Evolutionary conservation across 2,329 filamentous ascomycete genomes (phyloP).

Genomic region (Trichoderma sp.): DNA sequence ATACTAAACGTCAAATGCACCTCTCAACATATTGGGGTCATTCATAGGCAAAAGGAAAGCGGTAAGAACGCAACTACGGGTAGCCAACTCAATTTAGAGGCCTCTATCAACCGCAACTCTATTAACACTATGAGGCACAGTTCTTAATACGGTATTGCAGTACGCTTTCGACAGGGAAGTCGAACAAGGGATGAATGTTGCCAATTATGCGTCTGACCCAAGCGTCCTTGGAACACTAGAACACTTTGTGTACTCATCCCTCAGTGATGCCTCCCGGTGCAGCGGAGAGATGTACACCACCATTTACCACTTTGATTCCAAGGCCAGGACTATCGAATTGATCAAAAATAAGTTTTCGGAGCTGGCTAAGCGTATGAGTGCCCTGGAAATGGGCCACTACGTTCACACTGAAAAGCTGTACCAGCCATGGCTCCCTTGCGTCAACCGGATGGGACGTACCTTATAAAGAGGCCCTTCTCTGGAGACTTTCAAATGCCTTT

Average conservation of each 20-base stretch:
- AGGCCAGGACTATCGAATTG: too few species aligned
- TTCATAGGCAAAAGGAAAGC: background rate
- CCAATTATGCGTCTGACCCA: too few species aligned
- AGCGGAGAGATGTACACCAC: too few species aligned
- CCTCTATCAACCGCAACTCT: background rate
- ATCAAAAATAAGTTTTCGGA: background rate
- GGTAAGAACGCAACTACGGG: background rate
- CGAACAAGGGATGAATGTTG: too few species aligned
- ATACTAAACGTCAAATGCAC: background rate
- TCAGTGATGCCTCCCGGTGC: too few species aligned
- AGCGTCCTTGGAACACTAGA: too few species aligned
- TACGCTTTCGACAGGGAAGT: too few species aligned
- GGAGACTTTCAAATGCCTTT: too few species aligned
- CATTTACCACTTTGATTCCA: too few species aligned
- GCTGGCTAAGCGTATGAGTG: background rate
- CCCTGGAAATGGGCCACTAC: conserved; percentile 2
- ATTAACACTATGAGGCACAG: background rate
- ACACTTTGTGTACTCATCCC: too few species aligned
- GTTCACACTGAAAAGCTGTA: background rate
- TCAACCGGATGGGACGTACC: too few species aligned
- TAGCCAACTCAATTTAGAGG: background rate
- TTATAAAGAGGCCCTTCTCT: too few species aligned
- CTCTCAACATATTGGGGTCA: background rate
- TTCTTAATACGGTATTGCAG: background rate
- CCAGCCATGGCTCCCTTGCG: background rate